Evolutionary conservation across 169 alveolate genomes (phyloP), one percentile per base, ranked within the genome.

Genomic region (Plasmodium gonderi): DNA sequence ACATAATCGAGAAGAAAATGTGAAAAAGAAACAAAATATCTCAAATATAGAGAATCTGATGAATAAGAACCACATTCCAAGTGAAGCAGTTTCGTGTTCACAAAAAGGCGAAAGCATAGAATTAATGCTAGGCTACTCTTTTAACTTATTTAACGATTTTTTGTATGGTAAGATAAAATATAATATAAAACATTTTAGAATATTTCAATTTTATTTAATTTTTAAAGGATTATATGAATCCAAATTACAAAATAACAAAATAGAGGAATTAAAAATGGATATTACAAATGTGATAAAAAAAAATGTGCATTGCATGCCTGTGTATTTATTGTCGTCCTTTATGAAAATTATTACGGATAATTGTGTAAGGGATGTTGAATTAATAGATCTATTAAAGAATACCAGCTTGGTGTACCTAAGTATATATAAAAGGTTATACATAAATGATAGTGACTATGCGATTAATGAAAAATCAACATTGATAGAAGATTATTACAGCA

Each of bases 141-240:
- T 82, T 82, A 49, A 82, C 60, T 36, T 82, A 69, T 82, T 82
- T 47, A 82, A 69, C 60, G 81, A 82, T 69, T 82, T 82, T 75
- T 75, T 82, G 51, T 82, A 69, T 75, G 92, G 92, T 54, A 82
- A 82, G 82, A 75, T 82, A 51, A 82, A 82, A 72, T 82, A 69
- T 40, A 82, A 82, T 36, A 82, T 69, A 68, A 69, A 23, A 11
- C 31, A 82, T 75, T 82, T 82, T 47, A 82, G 26, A 65, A 12
- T 38, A 47, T 82, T 68, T 82, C 92, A 82, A 44, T 33, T 82
- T 23, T 69, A 60, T 26, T 69, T 82, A 69, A 69, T 82, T 68
- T 68, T 82, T 45, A 82, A 69, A 47, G 92, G 92, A 3, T 69
- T 82, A 6, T 69, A n/a, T 40, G 92, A 82, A 82, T 44, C 92